Evolutionary conservation across 139 green algal genomes (phyloP), one percentile per base, ranked within the genome.

Genomic region (Auxenochlorella pyrenoidosa): DNA sequence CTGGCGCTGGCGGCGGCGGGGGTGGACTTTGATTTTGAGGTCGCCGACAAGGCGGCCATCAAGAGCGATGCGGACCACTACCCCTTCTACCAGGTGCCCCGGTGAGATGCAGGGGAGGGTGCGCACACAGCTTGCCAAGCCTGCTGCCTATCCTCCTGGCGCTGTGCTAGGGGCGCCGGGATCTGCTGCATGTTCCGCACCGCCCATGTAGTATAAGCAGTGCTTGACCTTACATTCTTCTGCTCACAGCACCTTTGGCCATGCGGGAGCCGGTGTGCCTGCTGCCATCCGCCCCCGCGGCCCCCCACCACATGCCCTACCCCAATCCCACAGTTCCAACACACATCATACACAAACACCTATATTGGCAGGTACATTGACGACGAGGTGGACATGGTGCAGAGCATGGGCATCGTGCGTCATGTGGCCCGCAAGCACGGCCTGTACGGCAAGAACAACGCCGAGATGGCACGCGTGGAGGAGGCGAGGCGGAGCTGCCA

Each of bases 361-460:
- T n/a, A n/a, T n/a, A 3, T 8, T n/a, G 40, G 70, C 70, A 76
- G 73, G 73, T 79, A 59, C 41, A 59, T 79, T 22, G 73, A 79
- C 24, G 73, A 79, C 28, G 73, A 79, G 41, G 73, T 79, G 40
- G 73, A 79, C 73, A 79, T 79, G 73, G 40, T 54, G 40, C 73
- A 79, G 73, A 78, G 71, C 71, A 32, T n/a, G 71, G 71, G 36
- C 71, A 78, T 78, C 34, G 15, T 78, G 71, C 71, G 71, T 36
- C 71, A 78, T 36, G 71, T 78, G 36, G 71, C 36, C 38, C 71
- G 71, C 71, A 78, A 78, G 71, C 36, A 54, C 71, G 36, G 36
- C 71, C 71, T 78, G 5, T 78, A 78, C 18, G 71, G 71, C 71
- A 51, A 10, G 30, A 18, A 34, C 38, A 34, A 13, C 21, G 71